Percentiles rank a stretch among this genome's conserved stretches.
phyloP scores from a whole-genome alignment of 768 basidiomycete genomes.

The Butyriboletus loyo region DNA sequence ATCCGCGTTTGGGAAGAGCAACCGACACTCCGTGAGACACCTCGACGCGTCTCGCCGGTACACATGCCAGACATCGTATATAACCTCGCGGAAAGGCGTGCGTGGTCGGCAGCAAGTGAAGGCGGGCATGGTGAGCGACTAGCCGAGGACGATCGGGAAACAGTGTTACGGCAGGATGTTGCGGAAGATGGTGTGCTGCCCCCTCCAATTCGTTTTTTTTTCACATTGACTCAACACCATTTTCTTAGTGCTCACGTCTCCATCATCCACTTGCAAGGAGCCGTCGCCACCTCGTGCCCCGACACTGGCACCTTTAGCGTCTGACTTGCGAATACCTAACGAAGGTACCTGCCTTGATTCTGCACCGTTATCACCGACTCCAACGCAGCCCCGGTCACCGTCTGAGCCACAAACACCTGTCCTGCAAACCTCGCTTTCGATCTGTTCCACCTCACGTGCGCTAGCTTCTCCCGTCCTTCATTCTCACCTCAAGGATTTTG shows the following conservation, averaged over 20 bases:
- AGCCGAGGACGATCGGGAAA: not conserved
- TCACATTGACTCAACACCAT: slow-evolving; percentile 4
- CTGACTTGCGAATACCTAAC: not conserved
- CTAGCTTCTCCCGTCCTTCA: slow-evolving; percentile 9
- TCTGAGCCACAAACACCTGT: not conserved
- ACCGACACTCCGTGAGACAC: slow-evolving; percentile 6
- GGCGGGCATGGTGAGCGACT: not conserved
- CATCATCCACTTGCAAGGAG: not conserved
- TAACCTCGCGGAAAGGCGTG: not conserved
- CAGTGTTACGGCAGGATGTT: not conserved
- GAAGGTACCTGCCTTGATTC: not conserved
- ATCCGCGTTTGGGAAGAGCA: slow-evolving; percentile 29
- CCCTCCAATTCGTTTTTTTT: not conserved
- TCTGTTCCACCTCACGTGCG: not conserved
- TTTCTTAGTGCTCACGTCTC: slow-evolving; percentile 2
- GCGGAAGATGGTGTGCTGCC: slow-evolving; percentile 9
- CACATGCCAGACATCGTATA: not conserved
- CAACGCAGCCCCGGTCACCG: not conserved
- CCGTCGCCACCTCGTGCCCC: not conserved
- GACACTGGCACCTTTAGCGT: not conserved
- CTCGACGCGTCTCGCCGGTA: slow-evolving; percentile 14
- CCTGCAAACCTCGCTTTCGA: not conserved
- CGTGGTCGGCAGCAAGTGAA: not conserved
- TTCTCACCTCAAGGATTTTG: not conserved
- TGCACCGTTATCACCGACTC: not conserved